Conservation (phyloP, 2,329 filamentous ascomycete genomes). For the Metarhizium robertsii region DNA sequence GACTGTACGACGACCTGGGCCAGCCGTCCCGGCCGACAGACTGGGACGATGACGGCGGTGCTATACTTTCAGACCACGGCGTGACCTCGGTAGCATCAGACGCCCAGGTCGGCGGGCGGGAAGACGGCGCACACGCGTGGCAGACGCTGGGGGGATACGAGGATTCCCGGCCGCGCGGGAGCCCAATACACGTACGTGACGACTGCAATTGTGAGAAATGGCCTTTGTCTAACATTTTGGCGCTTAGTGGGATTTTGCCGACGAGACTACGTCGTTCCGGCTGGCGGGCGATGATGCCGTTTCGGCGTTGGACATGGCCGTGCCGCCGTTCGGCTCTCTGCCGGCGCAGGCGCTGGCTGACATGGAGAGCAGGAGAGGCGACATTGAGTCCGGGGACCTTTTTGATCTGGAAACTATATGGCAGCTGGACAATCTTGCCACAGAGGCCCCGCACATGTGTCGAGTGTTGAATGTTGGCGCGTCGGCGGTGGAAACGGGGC, state of each 20-base stretch:
- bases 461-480: no score
- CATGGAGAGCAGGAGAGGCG: background rate
- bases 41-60: no score
- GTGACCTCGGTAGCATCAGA: background rate
- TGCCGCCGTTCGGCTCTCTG: background rate
- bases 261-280: no score
- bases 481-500: no score
- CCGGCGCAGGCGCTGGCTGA: background rate
- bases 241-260: no score
- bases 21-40: no score
- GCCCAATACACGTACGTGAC: no score
- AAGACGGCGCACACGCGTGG: background rate
- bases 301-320: no score
- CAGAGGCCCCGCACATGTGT: background rate
- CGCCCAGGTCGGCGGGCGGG: background rate
- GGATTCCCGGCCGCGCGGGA: no score
- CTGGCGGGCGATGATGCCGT: no score
- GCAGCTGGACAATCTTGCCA: background rate
- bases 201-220: no score
- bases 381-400: background rate
- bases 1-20: background rate
- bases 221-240: no score
- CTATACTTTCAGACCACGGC: background rate
- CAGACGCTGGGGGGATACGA: background rate
- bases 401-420: background rate